A percentile compares a stretch with the other conserved stretches of the same genome.
Evolutionary conservation across 345 rosid genomes (phyloP).

Genomic region (Boechera retrofracta): DNA sequence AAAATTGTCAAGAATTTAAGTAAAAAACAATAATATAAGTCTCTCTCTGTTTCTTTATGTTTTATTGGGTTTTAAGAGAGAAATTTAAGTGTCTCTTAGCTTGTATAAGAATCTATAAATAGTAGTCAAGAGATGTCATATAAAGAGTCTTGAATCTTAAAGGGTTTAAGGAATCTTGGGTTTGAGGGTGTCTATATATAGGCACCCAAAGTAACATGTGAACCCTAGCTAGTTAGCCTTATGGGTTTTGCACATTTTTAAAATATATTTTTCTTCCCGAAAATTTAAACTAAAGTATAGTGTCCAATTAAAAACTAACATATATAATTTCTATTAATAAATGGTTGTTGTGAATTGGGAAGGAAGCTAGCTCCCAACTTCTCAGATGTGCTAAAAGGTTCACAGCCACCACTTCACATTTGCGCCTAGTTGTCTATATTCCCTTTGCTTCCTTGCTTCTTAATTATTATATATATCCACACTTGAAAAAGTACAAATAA

Average conservation of each 20-base stretch:
- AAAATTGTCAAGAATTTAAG: background rate
- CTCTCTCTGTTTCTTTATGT: conserved; percentile 10
- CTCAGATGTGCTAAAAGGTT: conserved; percentile 44
- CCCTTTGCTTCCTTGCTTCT: conserved; percentile 37
- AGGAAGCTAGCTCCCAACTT: conserved; percentile 36
- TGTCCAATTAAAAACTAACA: conserved; percentile 11
- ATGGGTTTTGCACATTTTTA: conserved; percentile 10
- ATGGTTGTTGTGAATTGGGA: background rate
- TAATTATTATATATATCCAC: background rate
- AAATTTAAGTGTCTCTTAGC: conserved; percentile 2
- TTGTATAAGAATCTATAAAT: conserved; percentile 22
- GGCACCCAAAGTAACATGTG: conserved; percentile 18
- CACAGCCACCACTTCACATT: conserved; percentile 39
- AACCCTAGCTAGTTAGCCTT: conserved; percentile 6
- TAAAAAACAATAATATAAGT: background rate
- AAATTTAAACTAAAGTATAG: conserved; percentile 7
- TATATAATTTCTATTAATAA: background rate
- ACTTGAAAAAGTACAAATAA: background rate
- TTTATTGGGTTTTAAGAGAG: conserved; percentile 9
- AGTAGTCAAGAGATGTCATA: conserved; percentile 29
- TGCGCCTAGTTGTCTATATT: conserved; percentile 49
- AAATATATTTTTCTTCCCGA: background rate
- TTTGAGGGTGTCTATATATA: conserved; percentile 33
- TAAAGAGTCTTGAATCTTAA: conserved; percentile 22
- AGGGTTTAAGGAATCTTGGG: conserved; percentile 26